phyloP scores from a whole-genome alignment of 2,329 filamentous ascomycete genomes.

The Aspergillus quadricinctus region DNA sequence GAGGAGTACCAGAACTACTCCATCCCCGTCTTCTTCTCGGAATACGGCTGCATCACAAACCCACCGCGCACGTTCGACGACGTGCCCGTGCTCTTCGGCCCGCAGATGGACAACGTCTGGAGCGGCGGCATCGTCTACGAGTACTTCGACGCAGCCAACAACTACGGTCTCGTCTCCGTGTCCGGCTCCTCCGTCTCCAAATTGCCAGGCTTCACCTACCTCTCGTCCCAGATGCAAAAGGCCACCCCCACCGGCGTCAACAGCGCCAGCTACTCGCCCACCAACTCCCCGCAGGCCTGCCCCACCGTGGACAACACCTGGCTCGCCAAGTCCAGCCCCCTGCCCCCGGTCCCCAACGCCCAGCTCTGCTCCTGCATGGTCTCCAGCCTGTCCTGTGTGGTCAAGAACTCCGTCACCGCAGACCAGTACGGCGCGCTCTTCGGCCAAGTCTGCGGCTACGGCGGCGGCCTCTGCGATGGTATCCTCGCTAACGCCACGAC shows the following conservation, averaged over 20 bases:
- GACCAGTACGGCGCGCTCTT: slow-evolving; percentile 55
- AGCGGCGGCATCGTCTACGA: slow-evolving; percentile 98
- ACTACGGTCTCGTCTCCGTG: slow-evolving; percentile 68
- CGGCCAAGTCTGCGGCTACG: slow-evolving; percentile 38
- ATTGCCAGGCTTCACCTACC: slow-evolving; percentile 68
- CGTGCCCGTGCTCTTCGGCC: slow-evolving; percentile 72
- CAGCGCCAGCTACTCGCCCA: slow-evolving; percentile 65
- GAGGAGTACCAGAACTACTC: slow-evolving; percentile 84
- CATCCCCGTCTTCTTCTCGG: slow-evolving; percentile 95
- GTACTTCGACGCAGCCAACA: slow-evolving; percentile 89
- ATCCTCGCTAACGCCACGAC: slow-evolving; percentile 36
- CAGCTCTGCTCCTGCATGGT: slow-evolving; percentile 81
- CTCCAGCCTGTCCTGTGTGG: slow-evolving; percentile 64
- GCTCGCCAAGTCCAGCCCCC: slow-evolving; percentile 57
- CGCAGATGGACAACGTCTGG: slow-evolving; percentile 80
- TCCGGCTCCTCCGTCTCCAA: slow-evolving; percentile 60
- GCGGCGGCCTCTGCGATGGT: slow-evolving; percentile 36
- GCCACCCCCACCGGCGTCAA: slow-evolving; percentile 64
- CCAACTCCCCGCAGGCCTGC: slow-evolving; percentile 67
- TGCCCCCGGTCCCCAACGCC: slow-evolving; percentile 76
- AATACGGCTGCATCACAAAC: slow-evolving; percentile 88
- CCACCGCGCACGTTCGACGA: slow-evolving; percentile 77
- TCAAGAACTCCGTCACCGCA: slow-evolving; percentile 41
- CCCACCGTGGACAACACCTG: slow-evolving; percentile 62
- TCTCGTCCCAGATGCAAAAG: slow-evolving; percentile 65